Conservation (phyloP, 768 basidiomycete species). For the Macrocybe gigantea region DNA sequence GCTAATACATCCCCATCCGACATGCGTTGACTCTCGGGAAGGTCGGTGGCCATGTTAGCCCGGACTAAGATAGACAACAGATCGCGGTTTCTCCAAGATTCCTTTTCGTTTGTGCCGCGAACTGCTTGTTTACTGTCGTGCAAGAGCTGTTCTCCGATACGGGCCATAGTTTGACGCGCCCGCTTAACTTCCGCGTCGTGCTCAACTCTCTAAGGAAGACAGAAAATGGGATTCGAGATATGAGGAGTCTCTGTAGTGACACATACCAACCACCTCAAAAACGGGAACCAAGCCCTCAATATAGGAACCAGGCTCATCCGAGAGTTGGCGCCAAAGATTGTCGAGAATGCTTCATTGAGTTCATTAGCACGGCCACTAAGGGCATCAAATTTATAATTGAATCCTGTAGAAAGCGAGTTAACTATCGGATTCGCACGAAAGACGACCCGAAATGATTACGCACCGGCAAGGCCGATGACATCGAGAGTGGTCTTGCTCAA, state of each 20-base stretch:
- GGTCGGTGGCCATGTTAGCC: slow-evolving; percentile 49
- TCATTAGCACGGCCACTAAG: slow-evolving; percentile 28
- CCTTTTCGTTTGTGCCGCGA: slow-evolving; percentile 6
- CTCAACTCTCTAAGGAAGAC: slow-evolving; percentile 8
- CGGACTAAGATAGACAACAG: slow-evolving; percentile 38
- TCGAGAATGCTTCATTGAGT: slow-evolving; percentile 39
- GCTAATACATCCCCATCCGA: slow-evolving; percentile 43
- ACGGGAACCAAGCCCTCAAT: slow-evolving; percentile 24
- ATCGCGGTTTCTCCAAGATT: slow-evolving; percentile 32
- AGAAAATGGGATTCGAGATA: no score
- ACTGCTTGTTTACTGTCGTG: slow-evolving; percentile 32
- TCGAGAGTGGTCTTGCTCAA: slow-evolving; percentile 68
- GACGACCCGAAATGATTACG: slow-evolving; percentile 29
- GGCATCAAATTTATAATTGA: slow-evolving; percentile 21
- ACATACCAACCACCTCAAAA: slow-evolving; percentile 19
- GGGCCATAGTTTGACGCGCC: slow-evolving; percentile 28
- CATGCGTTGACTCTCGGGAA: slow-evolving; percentile 34
- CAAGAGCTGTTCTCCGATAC: slow-evolving; percentile 37
- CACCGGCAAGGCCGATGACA: slow-evolving; percentile 67
- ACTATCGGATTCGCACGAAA: slow-evolving; percentile 10
- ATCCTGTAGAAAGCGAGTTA: slow-evolving; percentile 20
- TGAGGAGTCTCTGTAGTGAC: no score
- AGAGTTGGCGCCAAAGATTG: slow-evolving; percentile 35
- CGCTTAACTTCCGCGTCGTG: slow-evolving; percentile 7
- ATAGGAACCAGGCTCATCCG: slow-evolving; percentile 22